Evolutionary conservation across 2,329 filamentous ascomycete species (phyloP).

Genomic region (Aspergillus melleus): DNA sequence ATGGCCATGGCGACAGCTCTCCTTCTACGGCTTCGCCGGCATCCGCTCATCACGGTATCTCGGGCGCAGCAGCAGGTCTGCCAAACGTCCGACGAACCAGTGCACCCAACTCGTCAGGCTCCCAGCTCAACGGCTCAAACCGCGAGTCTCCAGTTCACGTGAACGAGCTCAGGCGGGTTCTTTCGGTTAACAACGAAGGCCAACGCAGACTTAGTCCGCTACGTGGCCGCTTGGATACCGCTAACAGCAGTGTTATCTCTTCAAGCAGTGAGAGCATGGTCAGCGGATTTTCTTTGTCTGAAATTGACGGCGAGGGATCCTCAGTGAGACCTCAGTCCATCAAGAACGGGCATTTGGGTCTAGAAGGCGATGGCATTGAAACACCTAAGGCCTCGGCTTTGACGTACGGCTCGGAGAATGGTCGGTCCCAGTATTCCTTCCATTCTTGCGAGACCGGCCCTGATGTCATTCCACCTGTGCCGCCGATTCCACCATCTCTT

Average conservation of each 20-base stretch:
- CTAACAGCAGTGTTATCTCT: conserved; percentile 34
- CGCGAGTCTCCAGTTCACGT: conserved; percentile 48
- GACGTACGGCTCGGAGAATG: conserved; percentile 14
- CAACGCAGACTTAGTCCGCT: conserved; percentile 45
- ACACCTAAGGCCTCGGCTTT: conserved; percentile 32
- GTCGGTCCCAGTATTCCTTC: conserved; percentile 11
- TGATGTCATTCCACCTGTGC: conserved; percentile 47
- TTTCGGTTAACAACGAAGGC: conserved; percentile 41
- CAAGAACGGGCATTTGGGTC: conserved; percentile 18
- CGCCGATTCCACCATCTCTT: conserved; percentile 44
- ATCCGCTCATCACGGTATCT: conserved; percentile 21
- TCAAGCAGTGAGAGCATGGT: conserved; percentile 50
- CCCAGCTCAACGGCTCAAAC: conserved; percentile 39
- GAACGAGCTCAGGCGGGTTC: conserved; percentile 50
- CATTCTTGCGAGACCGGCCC: conserved; percentile 15
- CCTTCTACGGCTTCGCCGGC: conserved; percentile 27
- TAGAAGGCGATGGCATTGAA: conserved; percentile 30
- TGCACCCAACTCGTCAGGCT: conserved; percentile 36
- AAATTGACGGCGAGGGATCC: conserved; percentile 30
- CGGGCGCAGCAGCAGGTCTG: conserved; percentile 27
- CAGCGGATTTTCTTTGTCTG: conserved; percentile 40
- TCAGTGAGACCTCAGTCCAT: conserved; percentile 31
- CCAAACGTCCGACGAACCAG: conserved; percentile 38
- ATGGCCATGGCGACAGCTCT: conserved; percentile 34
- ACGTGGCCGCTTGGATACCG: conserved; percentile 37